Evolutionary conservation across 2,329 filamentous ascomycete genomes (phyloP), one percentile per base, ranked within the genome.

Genomic region (Penicillium sp.): DNA sequence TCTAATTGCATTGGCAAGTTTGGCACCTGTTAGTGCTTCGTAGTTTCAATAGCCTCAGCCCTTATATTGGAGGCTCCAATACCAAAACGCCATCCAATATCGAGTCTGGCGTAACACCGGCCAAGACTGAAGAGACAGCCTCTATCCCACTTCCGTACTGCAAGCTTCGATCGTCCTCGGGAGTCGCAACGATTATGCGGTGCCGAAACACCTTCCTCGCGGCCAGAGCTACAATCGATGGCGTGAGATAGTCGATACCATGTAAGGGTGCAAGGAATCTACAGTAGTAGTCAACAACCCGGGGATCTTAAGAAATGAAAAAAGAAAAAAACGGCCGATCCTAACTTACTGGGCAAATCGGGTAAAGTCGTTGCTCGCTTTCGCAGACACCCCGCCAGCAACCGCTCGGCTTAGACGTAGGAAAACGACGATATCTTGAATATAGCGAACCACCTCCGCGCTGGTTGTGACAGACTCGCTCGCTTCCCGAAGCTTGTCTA

Each of bases 121-220:
- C 80, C 2, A 96, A 69, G 40, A 89, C 57, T 13, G 77, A 75
- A 53, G 79, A 75, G 1, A 96, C 80, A 3, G 86, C 86, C 24
- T 78, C 75, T 0, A 85, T 56, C 43, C 86, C 82, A 66, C 91
- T 96, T 0, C 93, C 93, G 82, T 94, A 98, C 66, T 95, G 88
- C 74, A 95, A 78, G 65, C 89, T 96, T 39, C 89, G 78, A 71
- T 97, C 93, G 47, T 82, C 80, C 51, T 81, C 78, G 1, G 87
- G 78, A 1, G 71, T 69, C 0, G 85, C 81, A 45, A 96, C 78
- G 11, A 79, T 69, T 26, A 98, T 82, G 7, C 89, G 84, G 70
- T 98, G 93, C 14, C 86, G 77, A 63, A 95, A 98, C 20, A 95
- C 79, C 71, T 97, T 97, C 50, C 81, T 81, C 1, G 85, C 84